Conservation (phyloP, 495 filamentous ascomycete genomes). For the Thermochaetoides thermophila region DNA sequence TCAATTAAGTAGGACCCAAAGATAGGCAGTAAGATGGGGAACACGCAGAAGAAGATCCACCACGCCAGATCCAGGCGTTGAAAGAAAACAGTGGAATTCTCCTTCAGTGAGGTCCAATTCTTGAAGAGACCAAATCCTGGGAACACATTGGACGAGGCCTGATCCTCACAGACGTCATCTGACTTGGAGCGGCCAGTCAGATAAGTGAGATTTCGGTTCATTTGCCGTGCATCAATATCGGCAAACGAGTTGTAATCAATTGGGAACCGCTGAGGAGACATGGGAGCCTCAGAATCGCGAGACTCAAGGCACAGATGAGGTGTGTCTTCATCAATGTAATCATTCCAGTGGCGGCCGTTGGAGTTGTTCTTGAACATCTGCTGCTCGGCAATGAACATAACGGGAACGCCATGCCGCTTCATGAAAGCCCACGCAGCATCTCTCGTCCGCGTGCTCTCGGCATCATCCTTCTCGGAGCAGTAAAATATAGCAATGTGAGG, state of each 20-base stretch:
- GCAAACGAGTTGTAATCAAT: slow-evolving; percentile 61
- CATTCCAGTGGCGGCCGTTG: slow-evolving; percentile 9
- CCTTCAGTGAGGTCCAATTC: background rate
- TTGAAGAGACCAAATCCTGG: too few species aligned
- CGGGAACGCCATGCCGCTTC: slow-evolving; percentile 48
- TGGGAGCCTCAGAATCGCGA: slow-evolving; percentile 33
- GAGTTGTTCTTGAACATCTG: slow-evolving; percentile 33
- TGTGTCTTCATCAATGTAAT: slow-evolving; percentile 18
- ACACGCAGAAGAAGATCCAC: slow-evolving; percentile 5
- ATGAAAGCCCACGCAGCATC: slow-evolving; percentile 45
- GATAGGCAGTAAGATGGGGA: slow-evolving; percentile 8
- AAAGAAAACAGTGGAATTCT: background rate
- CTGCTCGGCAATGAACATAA: slow-evolving; percentile 51
- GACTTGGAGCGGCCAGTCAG: slow-evolving; percentile 36
- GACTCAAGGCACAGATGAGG: slow-evolving; percentile 60
- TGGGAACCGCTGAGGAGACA: slow-evolving; percentile 45
- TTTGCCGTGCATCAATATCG: slow-evolving; percentile 55
- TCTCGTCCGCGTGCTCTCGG: slow-evolving; percentile 33
- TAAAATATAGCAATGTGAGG: slow-evolving; percentile 63
- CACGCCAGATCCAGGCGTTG: background rate
- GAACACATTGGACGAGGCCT: too few species aligned
- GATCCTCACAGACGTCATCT: slow-evolving; percentile 9
- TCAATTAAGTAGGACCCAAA: slow-evolving; percentile 3
- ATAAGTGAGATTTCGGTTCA: slow-evolving; percentile 60
- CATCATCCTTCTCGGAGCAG: slow-evolving; percentile 40